Evolutionary conservation across 2,329 filamentous ascomycete genomes (phyloP), one percentile per base, ranked within the genome.

Genomic region (Neopestalotiopsis sp.): DNA sequence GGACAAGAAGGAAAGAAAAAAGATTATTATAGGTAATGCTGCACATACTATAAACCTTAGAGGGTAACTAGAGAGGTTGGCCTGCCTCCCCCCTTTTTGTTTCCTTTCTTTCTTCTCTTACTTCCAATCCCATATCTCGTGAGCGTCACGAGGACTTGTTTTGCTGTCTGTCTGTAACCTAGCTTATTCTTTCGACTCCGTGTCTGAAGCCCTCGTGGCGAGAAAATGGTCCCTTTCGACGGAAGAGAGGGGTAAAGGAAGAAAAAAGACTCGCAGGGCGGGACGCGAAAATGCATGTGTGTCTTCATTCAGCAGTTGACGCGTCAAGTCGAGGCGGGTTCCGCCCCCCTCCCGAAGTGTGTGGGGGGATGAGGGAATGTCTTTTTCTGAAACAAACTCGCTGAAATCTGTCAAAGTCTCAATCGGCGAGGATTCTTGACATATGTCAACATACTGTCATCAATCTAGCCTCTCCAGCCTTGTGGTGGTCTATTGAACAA

Each of bases 231-330:
- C 34, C 10, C 34, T 38, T 38, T 38, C 10, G 6, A 38, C 6
- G 6, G 34, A 10, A 10, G 34, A 38, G 34, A 10, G 34, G 34
- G 34, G 6, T 7, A 38, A 10, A 38, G 14, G n/a, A 53, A 58
- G 56, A 58, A 10, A 20, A 5, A 12, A 7, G 10, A 34, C 20
- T 30, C 24, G 30, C 24, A 34, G 10, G 57, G 13, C 30, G 57
- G 57, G 59, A 62, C 59, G 59, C 59, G 34, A 62, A 12, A 20
- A 14, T 9, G 34, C 59, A 62, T 40, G 45, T 62, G n/a, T 40
- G 45, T 62, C 32, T 17, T 34, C 14, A 62, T 40, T 20, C 32
- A 40, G 30, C 30, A 24, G 32, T 62, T 62, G 32, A 62, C 32
- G 59, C 32, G 59, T 62, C 59, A 62, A 38, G 34, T 38, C 5